Percentiles rank a stretch among this genome's conserved stretches.
These are phyloP conservation scores for Penicillium concentricum DNA, from an alignment of 2,329 filamentous ascomycete genomes.

Conservation along the genomic window DNA sequence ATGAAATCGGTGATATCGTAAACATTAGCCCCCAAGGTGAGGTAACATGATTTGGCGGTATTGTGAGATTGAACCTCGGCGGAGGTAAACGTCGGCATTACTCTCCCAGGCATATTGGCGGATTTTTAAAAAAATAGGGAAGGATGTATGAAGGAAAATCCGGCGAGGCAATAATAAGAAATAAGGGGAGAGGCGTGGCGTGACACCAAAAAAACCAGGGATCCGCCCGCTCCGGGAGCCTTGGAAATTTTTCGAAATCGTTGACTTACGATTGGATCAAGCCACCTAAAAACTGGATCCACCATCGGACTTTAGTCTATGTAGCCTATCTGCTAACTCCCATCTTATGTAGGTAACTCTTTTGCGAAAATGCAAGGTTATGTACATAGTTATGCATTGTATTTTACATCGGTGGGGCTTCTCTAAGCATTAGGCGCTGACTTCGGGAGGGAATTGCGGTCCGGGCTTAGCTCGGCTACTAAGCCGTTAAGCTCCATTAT, in stretches of 20 bases:
- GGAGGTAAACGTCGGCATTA: slow-evolving; percentile 76
- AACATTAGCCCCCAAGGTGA: slow-evolving; percentile 84
- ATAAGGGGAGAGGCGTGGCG: slow-evolving; percentile 23
- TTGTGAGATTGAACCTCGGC: slow-evolving; percentile 82
- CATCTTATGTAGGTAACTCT: too few relatives aligned
- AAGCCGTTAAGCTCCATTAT: neutral
- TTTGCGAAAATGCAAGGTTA: neutral
- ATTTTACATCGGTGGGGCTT: neutral
- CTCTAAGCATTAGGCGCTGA: neutral
- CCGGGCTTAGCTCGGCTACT: neutral
- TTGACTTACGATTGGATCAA: slow-evolving; percentile 1
- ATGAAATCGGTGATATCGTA: slow-evolving; percentile 94
- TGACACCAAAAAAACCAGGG: slow-evolving; percentile 16
- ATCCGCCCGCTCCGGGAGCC: slow-evolving; percentile 19
- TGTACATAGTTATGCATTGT: neutral
- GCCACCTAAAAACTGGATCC: neutral
- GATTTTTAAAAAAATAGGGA: neutral
- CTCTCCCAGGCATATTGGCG: slow-evolving; percentile 70
- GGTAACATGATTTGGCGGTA: slow-evolving; percentile 81
- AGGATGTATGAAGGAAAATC: neutral
- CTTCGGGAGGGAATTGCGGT: neutral
- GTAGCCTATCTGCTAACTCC: neutral
- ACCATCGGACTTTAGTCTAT: neutral
- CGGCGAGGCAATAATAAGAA: slow-evolving; percentile 4
- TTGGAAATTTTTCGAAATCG: slow-evolving; percentile 8